Conservation (phyloP, 2,329 filamentous ascomycete genomes). For the Aspergillus flavus region DNA sequence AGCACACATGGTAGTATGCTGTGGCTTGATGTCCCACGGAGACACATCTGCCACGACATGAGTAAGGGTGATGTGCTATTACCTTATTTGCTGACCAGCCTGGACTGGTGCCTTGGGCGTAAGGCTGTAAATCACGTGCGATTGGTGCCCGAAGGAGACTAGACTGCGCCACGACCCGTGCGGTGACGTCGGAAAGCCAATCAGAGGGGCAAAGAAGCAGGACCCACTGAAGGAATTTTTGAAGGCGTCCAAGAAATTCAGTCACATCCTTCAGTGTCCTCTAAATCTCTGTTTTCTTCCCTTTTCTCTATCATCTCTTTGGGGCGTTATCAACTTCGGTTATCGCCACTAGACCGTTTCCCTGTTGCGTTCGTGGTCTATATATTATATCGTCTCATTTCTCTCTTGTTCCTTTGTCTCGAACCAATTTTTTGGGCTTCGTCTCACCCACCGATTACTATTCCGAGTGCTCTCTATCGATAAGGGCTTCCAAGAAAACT, state of each 20-base stretch:
- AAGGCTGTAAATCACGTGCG: conserved; percentile 23
- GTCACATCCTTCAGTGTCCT: conserved; percentile 10
- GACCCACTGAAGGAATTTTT: conserved; percentile 33
- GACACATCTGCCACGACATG: not conserved
- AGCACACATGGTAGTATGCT: not conserved
- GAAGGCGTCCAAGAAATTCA: conserved; percentile 5
- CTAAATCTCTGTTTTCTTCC: conserved; percentile 13
- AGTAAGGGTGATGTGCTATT: not conserved
- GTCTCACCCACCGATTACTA: conserved; percentile 4
- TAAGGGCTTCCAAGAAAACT: conserved; percentile 39
- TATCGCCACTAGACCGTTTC: not conserved
- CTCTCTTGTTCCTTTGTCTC: conserved; percentile 3
- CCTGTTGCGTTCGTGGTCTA: not conserved
- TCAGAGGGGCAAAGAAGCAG: conserved; percentile 12
- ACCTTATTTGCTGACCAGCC: conserved; percentile 5
- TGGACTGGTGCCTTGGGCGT: conserved; percentile 9
- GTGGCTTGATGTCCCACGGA: no score
- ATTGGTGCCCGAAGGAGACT: conserved; percentile 23
- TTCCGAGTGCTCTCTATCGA: conserved; percentile 36
- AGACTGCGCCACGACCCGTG: conserved; percentile 24
- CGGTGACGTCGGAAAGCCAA: conserved; percentile 33
- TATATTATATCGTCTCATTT: not conserved
- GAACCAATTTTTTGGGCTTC: not conserved
- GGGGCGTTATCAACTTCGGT: not conserved
- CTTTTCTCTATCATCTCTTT: not conserved